Conservation (phyloP, 768 basidiomycete species). For the Kwoniella sp. region DNA sequence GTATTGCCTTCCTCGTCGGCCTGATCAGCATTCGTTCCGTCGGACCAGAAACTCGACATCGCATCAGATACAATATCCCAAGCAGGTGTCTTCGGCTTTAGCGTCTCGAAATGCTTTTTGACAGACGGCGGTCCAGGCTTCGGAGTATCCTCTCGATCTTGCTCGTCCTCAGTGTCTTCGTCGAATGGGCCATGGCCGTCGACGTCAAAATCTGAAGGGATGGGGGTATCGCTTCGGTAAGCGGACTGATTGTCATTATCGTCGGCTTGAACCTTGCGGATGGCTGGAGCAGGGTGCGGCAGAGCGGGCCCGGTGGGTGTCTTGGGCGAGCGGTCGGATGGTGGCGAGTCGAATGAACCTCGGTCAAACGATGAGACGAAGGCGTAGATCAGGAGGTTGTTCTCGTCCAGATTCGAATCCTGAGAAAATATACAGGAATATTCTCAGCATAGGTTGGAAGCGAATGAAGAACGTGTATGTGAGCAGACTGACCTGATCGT, state of each 20-base stretch:
- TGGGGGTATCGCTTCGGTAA: background rate
- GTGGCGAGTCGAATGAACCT: conserved; percentile 8
- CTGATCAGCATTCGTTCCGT: conserved; percentile 15
- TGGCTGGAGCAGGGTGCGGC: background rate
- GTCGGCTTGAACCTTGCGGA: background rate
- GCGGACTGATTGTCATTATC: background rate
- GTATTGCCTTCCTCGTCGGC: conserved; percentile 17
- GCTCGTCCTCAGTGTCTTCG: background rate
- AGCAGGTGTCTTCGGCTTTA: conserved; percentile 8
- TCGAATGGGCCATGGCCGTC: background rate
- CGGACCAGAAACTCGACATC: conserved; percentile 15
- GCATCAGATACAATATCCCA: conserved; percentile 21
- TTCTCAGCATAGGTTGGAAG: background rate
- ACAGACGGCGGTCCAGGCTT: background rate
- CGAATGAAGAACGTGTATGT: too few relatives aligned
- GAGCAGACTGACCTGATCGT: conserved; percentile 9
- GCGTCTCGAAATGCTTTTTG: background rate
- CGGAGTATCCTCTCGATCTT: background rate
- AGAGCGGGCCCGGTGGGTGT: background rate
- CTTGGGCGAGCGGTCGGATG: background rate
- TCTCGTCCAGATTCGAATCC: conserved; percentile 9
- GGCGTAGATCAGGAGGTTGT: conserved; percentile 16
- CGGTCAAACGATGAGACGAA: conserved; percentile 14
- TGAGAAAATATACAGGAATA: background rate
- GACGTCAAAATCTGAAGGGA: background rate